Base-by-base conservation (phyloP, 805 yeast genomes). In the Ogataea trehaloabstinens region DNA sequence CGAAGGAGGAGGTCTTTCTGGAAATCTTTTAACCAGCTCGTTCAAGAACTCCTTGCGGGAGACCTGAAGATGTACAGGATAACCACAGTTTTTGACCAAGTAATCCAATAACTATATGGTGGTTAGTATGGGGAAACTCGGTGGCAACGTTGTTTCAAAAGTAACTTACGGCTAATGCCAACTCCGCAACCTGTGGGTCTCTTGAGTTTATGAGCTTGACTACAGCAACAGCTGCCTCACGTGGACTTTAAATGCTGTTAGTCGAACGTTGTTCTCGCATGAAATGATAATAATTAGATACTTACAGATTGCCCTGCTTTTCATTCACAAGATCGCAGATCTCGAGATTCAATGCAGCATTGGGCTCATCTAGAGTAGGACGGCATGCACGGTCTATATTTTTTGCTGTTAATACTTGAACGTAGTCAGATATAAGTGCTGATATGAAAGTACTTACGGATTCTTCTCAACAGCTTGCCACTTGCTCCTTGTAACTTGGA, bases 31-130 rank as follows among this genome's bases (percentile, higher is more conserved):
- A 18, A 93, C 99, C 55, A 93, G 73, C 57, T 88, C 96, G 60
- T 93, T 93, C 55, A 93, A 71, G 53, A 93, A 93, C 60, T 91
- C 98, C 63, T 93, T 90, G 44, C 98, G 76, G 3, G 96, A 85
- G 37, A 93, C 87, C 65, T 93, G 99, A 34, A 93, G 71, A 50
- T 93, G 99, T 66, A 93, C 79, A 6, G 99, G 97, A 61, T 91
- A 93, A 4, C 98, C 99, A 67, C 99, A 93, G 68, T 93, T 93
- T 66, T 93, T 93, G 37, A 93, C 99, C 51, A 93, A 69, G 38
- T 87, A 87, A 58, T 93, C 99, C 45, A 93, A 73, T 35, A 77
- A 55, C 44, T 40, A 25, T 13, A 13, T 16, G n/a, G 20, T 21
- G n/a, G 18, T 22, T 38, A 31, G 38, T 38, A 10, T 16, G 7